Conservation (phyloP, 1,139 yeast species). For the Suhomyces atakaporum region DNA sequence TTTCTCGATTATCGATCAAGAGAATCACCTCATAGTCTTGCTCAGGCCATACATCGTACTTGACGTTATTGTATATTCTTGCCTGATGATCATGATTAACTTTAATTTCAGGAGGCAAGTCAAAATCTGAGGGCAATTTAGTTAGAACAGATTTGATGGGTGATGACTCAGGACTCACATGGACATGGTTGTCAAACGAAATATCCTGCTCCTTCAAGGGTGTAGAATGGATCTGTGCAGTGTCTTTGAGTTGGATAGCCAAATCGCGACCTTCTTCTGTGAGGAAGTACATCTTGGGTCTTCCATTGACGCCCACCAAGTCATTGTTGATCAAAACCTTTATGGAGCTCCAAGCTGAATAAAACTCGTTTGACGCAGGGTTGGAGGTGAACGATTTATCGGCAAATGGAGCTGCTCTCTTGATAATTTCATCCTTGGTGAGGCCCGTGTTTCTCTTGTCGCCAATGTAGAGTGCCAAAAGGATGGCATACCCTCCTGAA, state of each 20-base stretch:
- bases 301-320: constrained; percentile 57
- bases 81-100: constrained; percentile 26
- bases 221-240: constrained; percentile 41
- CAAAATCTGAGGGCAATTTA: too few species aligned
- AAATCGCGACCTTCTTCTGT: constrained; percentile 74
- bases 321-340: constrained; percentile 65
- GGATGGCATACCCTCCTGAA: constrained; percentile 86
- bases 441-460: constrained; percentile 56
- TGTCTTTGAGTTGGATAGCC: constrained; percentile 57
- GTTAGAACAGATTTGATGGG: constrained; percentile 1
- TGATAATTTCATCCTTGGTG: constrained; percentile 59
- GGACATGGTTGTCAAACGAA: constrained; percentile 4
- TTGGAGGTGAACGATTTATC: constrained; percentile 66
- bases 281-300: constrained; percentile 62
- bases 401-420: constrained; percentile 61
- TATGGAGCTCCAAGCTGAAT: constrained; percentile 80
- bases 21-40: constrained; percentile 59
- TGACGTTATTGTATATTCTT: constrained; percentile 24
- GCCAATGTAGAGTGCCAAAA: constrained; percentile 59
- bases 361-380: constrained; percentile 60
- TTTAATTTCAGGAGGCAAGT: neutral
- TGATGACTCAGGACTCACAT: constrained; percentile 6
- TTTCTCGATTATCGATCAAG: constrained; percentile 80
- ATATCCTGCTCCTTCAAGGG: constrained; percentile 20
- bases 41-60: constrained; percentile 41